phyloP scores from a whole-genome alignment of 2,329 filamentous ascomycete genomes.

The Neoscytalidium dimidiatum region DNA sequence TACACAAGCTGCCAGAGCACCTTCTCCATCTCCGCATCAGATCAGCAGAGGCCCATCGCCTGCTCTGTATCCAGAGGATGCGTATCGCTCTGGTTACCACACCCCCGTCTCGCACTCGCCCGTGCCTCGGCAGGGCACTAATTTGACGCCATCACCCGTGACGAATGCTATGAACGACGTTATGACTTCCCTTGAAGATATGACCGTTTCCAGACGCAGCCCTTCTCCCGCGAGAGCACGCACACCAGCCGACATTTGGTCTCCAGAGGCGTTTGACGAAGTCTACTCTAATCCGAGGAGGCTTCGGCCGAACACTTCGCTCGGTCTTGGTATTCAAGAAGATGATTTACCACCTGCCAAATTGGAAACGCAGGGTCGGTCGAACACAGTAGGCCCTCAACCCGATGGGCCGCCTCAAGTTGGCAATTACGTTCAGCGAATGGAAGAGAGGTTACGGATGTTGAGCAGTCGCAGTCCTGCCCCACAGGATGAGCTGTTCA shows the following conservation, averaged over 20 bases:
- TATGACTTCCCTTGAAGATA: conserved; percentile 89
- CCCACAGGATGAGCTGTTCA: conserved; percentile 53
- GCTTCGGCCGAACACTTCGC: conserved; percentile 65
- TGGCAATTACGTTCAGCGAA: conserved; percentile 84
- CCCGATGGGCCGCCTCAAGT: conserved; percentile 68
- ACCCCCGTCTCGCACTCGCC: conserved; percentile 72
- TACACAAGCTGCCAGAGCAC: conserved; percentile 46
- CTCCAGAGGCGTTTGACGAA: conserved; percentile 79
- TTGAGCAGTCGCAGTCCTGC: conserved; percentile 56
- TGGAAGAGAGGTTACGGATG: conserved; percentile 79
- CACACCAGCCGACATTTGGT: conserved; percentile 74
- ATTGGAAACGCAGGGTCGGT: conserved; percentile 1
- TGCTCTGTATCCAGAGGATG: conserved; percentile 24
- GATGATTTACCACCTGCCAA: conserved; percentile 49
- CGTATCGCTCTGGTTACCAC: conserved; percentile 44
- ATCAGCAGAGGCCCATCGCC: conserved; percentile 34
- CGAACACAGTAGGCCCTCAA: conserved; percentile 28
- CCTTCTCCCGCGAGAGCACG: conserved; percentile 57
- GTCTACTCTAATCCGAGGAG: conserved; percentile 45
- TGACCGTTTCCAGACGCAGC: conserved; percentile 62
- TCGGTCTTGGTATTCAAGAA: conserved; percentile 63
- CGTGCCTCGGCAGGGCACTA: conserved; percentile 39
- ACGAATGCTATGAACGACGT: conserved; percentile 97
- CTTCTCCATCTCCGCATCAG: conserved; percentile 43
- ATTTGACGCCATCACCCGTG: conserved; percentile 81